Percentiles rank a stretch among this genome's conserved stretches.
Conservation (phyloP, 352 stramenopile species). For the Globisporangium spiculum region DNA sequence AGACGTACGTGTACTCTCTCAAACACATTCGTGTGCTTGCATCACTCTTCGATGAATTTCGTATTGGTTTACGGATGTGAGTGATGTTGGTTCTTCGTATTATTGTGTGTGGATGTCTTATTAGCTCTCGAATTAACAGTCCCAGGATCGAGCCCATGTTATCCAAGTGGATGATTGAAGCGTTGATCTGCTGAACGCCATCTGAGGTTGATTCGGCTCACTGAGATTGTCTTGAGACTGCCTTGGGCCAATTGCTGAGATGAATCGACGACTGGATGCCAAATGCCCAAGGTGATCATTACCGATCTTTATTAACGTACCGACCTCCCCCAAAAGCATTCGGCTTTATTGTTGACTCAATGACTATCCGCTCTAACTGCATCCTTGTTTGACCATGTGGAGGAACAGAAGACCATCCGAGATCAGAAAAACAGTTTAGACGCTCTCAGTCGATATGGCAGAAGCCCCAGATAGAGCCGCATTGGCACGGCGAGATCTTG, state of each 20-base stretch:
- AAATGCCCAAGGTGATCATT: background rate
- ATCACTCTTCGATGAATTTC: too few relatives aligned
- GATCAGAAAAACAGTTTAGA: background rate
- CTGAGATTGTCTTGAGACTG: background rate
- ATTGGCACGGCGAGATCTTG: background rate
- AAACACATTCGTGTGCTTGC: too few relatives aligned
- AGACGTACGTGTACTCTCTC: too few relatives aligned
- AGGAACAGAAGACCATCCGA: background rate
- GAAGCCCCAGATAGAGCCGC: background rate
- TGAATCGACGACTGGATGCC: background rate
- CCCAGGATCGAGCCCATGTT: background rate
- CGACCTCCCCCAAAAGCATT: too few relatives aligned
- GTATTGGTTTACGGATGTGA: too few relatives aligned
- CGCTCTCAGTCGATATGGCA: background rate
- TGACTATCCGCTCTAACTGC: background rate
- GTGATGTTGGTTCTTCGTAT: too few relatives aligned
- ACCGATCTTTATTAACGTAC: background rate
- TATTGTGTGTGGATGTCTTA: too few relatives aligned
- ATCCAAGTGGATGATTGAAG: background rate
- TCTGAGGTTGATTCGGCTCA: background rate
- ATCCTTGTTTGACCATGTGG: slow-evolving; percentile 3
- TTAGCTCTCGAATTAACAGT: background rate
- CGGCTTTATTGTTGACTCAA: background rate
- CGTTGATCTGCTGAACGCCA: background rate
- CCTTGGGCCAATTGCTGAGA: background rate